These are phyloP conservation scores for Acanthamoeba polyphaga DNA, from an alignment of 208 protist genomes.

Conservation along the genomic window DNA sequence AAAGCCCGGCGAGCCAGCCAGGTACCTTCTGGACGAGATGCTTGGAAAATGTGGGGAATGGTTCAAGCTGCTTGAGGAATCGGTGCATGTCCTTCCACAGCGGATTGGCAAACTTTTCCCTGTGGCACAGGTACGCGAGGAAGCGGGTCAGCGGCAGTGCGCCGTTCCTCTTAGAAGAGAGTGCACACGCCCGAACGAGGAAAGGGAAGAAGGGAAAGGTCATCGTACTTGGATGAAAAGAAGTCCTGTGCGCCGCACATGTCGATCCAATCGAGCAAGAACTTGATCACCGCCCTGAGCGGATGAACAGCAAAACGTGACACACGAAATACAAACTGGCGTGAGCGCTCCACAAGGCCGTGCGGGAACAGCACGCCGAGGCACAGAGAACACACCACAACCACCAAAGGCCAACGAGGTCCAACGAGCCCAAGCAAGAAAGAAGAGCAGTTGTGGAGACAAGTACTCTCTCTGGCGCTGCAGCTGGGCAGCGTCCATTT, in stretches of 20 bases:
- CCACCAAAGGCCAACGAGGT: background rate
- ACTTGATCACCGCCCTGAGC: slow-evolving; percentile 50
- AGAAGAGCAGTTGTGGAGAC: background rate
- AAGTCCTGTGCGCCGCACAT: slow-evolving; percentile 32
- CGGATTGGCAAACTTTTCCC: slow-evolving; percentile 56
- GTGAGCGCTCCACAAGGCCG: too few species aligned
- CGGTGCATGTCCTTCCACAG: slow-evolving; percentile 61
- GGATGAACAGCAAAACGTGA: background rate
- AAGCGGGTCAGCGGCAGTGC: background rate
- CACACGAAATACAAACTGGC: too few species aligned
- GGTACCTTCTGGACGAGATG: slow-evolving; percentile 32
- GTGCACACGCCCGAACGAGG: background rate
- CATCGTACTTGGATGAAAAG: slow-evolving; percentile 43
- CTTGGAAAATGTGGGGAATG: slow-evolving; percentile 11
- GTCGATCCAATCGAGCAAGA: slow-evolving; percentile 54
- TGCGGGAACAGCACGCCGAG: too few species aligned
- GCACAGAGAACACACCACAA: too few species aligned
- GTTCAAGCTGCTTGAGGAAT: slow-evolving; percentile 46
- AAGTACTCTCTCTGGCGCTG: background rate
- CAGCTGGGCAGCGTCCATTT: background rate
- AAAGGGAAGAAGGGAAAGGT: background rate
- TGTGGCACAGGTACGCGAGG: background rate
- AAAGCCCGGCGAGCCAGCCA: too few species aligned
- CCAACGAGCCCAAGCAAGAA: background rate
- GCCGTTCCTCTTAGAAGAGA: background rate